Evolutionary conservation across 768 basidiomycete species (phyloP).

Genomic region (Holtermannia corniformis): DNA sequence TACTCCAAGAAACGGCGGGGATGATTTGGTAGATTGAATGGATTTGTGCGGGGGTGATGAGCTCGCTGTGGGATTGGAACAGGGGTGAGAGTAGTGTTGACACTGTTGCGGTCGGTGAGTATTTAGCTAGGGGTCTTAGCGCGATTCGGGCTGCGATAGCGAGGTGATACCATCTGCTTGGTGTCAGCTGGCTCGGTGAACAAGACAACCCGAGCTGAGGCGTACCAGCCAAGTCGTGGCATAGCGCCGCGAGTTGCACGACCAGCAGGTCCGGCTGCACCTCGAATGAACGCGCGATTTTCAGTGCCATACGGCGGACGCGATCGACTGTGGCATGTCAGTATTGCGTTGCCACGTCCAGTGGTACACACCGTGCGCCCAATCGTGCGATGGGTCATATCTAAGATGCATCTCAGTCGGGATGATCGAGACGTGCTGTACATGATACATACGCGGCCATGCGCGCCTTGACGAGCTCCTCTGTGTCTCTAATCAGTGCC

Average conservation of each 20-base stretch:
- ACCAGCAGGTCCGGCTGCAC: slow-evolving; percentile 58
- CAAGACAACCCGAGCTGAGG: slow-evolving; percentile 49
- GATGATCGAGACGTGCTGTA: not conserved
- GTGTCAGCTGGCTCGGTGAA: slow-evolving; percentile 38
- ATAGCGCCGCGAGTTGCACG: slow-evolving; percentile 74
- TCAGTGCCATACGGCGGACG: slow-evolving; percentile 66
- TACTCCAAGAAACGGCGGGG: slow-evolving; percentile 75
- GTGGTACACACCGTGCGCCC: slow-evolving; percentile 32
- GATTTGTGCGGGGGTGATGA: slow-evolving; percentile 6
- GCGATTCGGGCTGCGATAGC: not conserved
- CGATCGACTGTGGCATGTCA: slow-evolving; percentile 54
- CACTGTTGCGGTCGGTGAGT: slow-evolving; percentile 14
- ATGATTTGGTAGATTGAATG: slow-evolving; percentile 46
- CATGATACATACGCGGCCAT: slow-evolving; percentile 29
- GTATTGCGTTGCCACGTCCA: not conserved
- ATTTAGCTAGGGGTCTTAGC: slow-evolving; percentile 19
- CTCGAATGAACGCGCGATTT: slow-evolving; percentile 46
- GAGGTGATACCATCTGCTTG: slow-evolving; percentile 47
- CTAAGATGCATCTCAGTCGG: slow-evolving; percentile 7
- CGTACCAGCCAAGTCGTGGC: slow-evolving; percentile 73
- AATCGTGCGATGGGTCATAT: slow-evolving; percentile 41
- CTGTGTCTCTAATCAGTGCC: slow-evolving; percentile 19
- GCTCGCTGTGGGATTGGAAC: slow-evolving; percentile 2
- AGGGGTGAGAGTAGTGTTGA: slow-evolving; percentile 11
- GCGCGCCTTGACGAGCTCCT: slow-evolving; percentile 32